Conservation (phyloP, 2,329 filamentous ascomycete genomes). For the Blastomyces parvus region DNA sequence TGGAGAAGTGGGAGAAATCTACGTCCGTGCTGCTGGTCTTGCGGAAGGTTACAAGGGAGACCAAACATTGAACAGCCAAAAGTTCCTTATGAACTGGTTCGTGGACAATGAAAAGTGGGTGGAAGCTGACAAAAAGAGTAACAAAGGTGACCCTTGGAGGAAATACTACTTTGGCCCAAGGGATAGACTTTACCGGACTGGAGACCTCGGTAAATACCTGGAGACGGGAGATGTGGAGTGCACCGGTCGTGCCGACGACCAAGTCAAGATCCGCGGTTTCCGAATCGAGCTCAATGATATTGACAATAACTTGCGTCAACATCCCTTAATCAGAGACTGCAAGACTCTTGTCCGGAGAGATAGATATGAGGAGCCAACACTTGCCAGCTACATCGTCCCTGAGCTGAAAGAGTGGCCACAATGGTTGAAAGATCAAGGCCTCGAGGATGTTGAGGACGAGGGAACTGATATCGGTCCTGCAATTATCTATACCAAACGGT, state of each 20-base stretch:
- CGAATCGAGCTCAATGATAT: constrained; percentile 92
- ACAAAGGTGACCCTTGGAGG: constrained; percentile 60
- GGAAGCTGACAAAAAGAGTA: constrained; percentile 50
- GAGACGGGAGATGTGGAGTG: constrained; percentile 63
- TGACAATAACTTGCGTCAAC: constrained; percentile 67
- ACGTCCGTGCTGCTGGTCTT: constrained; percentile 69
- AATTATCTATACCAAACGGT: constrained; percentile 45
- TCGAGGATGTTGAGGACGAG: constrained; percentile 48
- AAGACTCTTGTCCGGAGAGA: constrained; percentile 77
- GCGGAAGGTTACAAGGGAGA: constrained; percentile 69
- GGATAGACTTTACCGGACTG: constrained; percentile 78
- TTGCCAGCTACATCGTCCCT: constrained; percentile 86
- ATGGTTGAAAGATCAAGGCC: constrained; percentile 51
- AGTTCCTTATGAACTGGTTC: constrained; percentile 83
- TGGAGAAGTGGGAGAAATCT: constrained; percentile 77
- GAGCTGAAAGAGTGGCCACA: constrained; percentile 63
- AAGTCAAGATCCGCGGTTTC: constrained; percentile 95
- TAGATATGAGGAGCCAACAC: constrained; percentile 70
- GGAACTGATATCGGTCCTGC: constrained; percentile 25
- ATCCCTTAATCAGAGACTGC: constrained; percentile 70
- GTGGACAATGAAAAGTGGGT: constrained; percentile 63
- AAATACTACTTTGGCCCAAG: constrained; percentile 69
- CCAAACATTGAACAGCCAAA: constrained; percentile 54
- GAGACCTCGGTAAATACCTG: constrained; percentile 71
- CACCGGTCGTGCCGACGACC: constrained; percentile 71